Evolutionary conservation across 805 yeast species (phyloP).

Genomic region (Starmerella floricola): DNA sequence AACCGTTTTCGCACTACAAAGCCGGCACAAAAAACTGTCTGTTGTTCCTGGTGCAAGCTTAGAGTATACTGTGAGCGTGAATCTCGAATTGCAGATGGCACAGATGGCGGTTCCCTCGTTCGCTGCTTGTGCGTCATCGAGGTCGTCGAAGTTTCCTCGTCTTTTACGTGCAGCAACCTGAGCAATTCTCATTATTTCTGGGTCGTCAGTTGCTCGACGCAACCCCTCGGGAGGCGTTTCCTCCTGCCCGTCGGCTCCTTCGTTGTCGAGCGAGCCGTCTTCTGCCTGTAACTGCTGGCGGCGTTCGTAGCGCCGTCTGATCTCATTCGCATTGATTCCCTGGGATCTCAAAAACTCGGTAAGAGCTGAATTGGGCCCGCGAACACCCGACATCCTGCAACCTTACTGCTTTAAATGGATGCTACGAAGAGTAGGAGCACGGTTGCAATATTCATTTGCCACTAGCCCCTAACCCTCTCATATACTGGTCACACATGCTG

Average conservation of each 20-base stretch:
- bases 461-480: neutral
- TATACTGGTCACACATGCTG: no score
- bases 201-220: conserved; percentile 20
- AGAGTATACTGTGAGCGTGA: conserved; percentile 57
- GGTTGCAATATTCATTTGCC: neutral
- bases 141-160: conserved; percentile 16
- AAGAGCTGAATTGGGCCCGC: conserved; percentile 57
- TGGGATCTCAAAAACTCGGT: conserved; percentile 80
- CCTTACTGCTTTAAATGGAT: no score
- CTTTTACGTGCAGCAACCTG: conserved; percentile 24
- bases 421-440: neutral
- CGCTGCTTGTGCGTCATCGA: conserved; percentile 14
- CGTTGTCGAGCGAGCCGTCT: conserved; percentile 6
- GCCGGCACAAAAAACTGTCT: conserved; percentile 45
- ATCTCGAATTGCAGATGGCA: conserved; percentile 47
- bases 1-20: conserved; percentile 41
- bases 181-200: conserved; percentile 22
- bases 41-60: conserved; percentile 28
- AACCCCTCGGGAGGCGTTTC: conserved; percentile 26
- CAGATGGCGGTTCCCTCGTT: conserved; percentile 48
- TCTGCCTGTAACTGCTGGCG: conserved; percentile 14
- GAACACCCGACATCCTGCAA: conserved; percentile 32
- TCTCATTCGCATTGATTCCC: conserved; percentile 76
- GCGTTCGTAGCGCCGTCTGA: conserved; percentile 35
- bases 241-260: conserved; percentile 25